A percentile compares a stretch with the other conserved stretches of the same genome.
phyloP scores from a whole-genome alignment of 371 early-diverging fungal species.

The Mortierella sp. region DNA sequence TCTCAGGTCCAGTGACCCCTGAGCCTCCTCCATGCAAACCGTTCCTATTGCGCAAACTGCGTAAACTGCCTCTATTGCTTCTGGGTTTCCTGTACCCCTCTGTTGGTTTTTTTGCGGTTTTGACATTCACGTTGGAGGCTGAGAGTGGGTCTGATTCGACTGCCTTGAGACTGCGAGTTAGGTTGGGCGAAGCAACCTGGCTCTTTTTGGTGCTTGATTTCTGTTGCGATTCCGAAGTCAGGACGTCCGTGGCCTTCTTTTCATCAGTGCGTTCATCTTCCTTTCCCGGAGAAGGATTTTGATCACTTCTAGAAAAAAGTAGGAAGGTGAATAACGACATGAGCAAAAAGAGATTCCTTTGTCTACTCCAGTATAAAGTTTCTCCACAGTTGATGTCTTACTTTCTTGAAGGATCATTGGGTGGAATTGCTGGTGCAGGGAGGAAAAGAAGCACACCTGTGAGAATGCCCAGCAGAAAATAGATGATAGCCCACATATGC shows the following conservation, averaged over 20 bases:
- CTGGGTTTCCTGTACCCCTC: conserved; percentile 4
- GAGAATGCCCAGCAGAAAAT: conserved; percentile 36
- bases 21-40: background rate
- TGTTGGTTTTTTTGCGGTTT: background rate
- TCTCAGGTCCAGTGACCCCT: background rate
- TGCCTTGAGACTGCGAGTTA: conserved; percentile 1
- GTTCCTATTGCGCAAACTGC: conserved; percentile 22
- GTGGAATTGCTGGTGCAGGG: background rate
- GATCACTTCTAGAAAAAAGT: background rate
- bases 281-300: background rate
- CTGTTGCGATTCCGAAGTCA: background rate
- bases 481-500: conserved; percentile 27
- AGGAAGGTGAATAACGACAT: background rate
- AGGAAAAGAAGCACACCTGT: conserved; percentile 28
- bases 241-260: background rate
- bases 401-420: background rate
- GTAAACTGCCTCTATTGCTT: conserved; percentile 19
- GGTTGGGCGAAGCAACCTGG: background rate
- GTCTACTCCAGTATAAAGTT: background rate
- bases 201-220: background rate
- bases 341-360: background rate
- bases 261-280: background rate
- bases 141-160: conserved; percentile 28
- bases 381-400: background rate
- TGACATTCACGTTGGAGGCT: conserved; percentile 11